Evolutionary conservation across 768 basidiomycete species (phyloP).

Genomic region (Cubamyces sp.): DNA sequence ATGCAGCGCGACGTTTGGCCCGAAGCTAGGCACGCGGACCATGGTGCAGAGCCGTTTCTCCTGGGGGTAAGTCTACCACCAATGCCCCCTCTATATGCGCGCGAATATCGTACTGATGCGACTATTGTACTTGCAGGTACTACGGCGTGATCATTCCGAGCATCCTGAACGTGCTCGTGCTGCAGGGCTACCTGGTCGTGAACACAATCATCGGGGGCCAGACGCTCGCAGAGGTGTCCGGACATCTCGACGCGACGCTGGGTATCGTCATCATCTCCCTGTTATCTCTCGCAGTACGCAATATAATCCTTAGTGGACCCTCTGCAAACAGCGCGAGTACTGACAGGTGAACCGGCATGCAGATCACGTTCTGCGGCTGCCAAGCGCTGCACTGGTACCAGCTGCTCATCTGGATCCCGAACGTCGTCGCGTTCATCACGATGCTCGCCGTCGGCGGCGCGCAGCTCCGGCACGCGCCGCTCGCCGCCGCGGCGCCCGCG

Average conservation of each 20-base stretch:
- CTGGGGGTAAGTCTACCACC: slow-evolving; percentile 41
- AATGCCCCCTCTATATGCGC: not conserved
- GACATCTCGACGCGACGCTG: slow-evolving; percentile 33
- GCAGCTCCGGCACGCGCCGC: slow-evolving; percentile 33
- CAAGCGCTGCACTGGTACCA: slow-evolving; percentile 44
- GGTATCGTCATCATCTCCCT: slow-evolving; percentile 50
- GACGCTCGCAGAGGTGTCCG: slow-evolving; percentile 45
- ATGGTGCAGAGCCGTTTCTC: slow-evolving; percentile 61
- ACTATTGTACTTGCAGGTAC: slow-evolving; percentile 35
- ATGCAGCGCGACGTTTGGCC: slow-evolving; percentile 52
- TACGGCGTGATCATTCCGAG: slow-evolving; percentile 45
- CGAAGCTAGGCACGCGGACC: slow-evolving; percentile 55
- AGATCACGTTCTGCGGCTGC: slow-evolving; percentile 41
- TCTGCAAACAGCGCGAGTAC: too few species aligned
- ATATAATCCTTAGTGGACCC: too few species aligned
- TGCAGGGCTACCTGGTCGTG: slow-evolving; percentile 52
- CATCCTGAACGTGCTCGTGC: slow-evolving; percentile 46
- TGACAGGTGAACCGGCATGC: not conserved
- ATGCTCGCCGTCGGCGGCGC: slow-evolving; percentile 42
- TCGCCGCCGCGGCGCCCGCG: slow-evolving; percentile 31
- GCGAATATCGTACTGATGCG: not conserved
- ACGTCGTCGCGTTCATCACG: slow-evolving; percentile 42
- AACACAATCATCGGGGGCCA: slow-evolving; percentile 55
- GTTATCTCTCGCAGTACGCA: slow-evolving; percentile 40
- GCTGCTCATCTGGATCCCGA: slow-evolving; percentile 44